Evolutionary conservation across 2,329 filamentous ascomycete genomes (phyloP).

Genomic region (Fonsecaea multimorphosa): DNA sequence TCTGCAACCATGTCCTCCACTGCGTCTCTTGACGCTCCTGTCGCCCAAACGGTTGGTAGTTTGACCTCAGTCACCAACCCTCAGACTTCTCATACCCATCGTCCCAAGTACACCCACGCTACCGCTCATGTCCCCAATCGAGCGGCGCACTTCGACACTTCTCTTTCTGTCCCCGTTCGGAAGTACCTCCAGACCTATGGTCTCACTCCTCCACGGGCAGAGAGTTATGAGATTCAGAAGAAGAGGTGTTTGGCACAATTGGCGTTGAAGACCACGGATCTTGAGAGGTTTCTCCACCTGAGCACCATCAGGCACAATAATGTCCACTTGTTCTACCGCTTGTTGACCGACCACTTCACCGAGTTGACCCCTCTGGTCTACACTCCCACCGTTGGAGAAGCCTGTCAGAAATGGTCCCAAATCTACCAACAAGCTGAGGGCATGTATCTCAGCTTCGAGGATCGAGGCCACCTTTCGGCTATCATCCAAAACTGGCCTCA

Average conservation of each 20-base stretch:
- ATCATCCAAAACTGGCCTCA: constrained; percentile 95
- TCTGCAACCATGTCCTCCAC: constrained; percentile 31
- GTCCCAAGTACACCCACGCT: constrained; percentile 34
- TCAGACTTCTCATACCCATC: constrained; percentile 24
- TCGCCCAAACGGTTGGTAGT: constrained; percentile 26
- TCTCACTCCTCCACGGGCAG: constrained; percentile 56
- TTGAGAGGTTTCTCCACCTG: constrained; percentile 59
- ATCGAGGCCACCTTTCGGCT: constrained; percentile 85
- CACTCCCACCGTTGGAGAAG: constrained; percentile 75
- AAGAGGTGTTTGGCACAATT: constrained; percentile 57
- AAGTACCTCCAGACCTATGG: constrained; percentile 60
- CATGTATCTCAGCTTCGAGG: constrained; percentile 94
- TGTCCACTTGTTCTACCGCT: constrained; percentile 59
- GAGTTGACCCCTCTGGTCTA: constrained; percentile 59
- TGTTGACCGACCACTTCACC: constrained; percentile 56
- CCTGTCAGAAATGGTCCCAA: constrained; percentile 94
- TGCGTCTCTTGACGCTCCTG: constrained; percentile 20
- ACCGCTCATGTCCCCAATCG: constrained; percentile 38
- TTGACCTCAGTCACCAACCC: constrained; percentile 18
- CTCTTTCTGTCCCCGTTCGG: constrained; percentile 57
- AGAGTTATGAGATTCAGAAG: constrained; percentile 57
- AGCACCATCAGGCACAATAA: constrained; percentile 59
- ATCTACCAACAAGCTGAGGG: constrained; percentile 92
- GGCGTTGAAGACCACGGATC: constrained; percentile 53
- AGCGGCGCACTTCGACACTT: constrained; percentile 54